Percentiles rank a stretch among this genome's conserved stretches.
phyloP scores from a whole-genome alignment of 371 early-diverging fungal species.

The Zychaea mexicana region DNA sequence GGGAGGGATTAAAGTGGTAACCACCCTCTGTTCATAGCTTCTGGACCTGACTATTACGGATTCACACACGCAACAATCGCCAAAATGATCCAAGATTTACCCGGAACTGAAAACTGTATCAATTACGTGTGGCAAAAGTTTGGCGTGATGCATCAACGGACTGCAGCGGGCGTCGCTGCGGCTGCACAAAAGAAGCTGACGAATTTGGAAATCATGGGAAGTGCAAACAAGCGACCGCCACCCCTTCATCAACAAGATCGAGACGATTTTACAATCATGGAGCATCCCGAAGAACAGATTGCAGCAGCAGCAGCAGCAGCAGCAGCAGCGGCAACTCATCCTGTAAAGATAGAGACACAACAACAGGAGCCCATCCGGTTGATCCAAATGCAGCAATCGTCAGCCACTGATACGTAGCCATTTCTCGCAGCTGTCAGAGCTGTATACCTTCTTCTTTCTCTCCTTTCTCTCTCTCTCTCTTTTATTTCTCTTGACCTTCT shows the following conservation, averaged over 20 bases:
- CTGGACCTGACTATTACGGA: conserved; percentile 92
- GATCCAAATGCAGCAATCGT: not conserved
- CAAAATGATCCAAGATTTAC: conserved; percentile 88
- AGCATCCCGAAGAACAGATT: not conserved
- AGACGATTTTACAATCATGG: conserved; percentile 2
- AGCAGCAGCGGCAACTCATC: not conserved
- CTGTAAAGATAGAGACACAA: too few species aligned
- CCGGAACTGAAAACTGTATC: conserved; percentile 69
- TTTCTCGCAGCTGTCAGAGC: too few species aligned
- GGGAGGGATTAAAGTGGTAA: not conserved
- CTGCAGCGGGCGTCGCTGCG: conserved; percentile 51
- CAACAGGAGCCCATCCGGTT: not conserved
- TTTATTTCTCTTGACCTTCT: too few species aligned
- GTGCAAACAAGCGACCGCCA: conserved; percentile 14
- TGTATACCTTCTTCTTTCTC: not conserved
- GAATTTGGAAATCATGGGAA: conserved; percentile 44
- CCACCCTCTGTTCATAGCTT: conserved; percentile 44
- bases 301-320: not conserved
- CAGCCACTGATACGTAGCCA: not conserved
- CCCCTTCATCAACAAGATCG: conserved; percentile 5
- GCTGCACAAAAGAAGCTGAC: conserved; percentile 43
- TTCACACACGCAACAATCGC: conserved; percentile 86
- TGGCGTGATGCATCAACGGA: conserved; percentile 49
- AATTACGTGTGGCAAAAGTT: conserved; percentile 74
- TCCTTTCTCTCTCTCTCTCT: not conserved